phyloP scores from a whole-genome alignment of 2,329 filamentous ascomycete genomes.

The Aspergillus persii region DNA sequence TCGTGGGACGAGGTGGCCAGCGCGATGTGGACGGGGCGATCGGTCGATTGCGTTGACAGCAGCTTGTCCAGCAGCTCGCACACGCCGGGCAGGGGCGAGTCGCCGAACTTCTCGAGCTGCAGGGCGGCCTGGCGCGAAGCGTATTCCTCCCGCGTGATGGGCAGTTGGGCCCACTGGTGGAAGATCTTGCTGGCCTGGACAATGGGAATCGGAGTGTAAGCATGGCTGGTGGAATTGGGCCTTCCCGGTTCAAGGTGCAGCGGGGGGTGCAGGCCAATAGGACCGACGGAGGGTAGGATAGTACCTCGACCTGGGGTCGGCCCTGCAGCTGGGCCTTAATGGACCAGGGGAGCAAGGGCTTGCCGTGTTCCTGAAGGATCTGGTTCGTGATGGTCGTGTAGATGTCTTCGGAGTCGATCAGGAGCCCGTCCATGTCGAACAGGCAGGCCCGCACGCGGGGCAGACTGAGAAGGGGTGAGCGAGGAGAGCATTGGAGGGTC shows the following conservation, averaged over 20 bases:
- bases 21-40: slow-evolving; percentile 68
- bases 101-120: slow-evolving; percentile 71
- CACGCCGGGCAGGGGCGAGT: slow-evolving; percentile 77
- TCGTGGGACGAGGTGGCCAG: slow-evolving; percentile 77
- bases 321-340: slow-evolving; percentile 87
- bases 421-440: slow-evolving; percentile 97
- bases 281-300: background rate
- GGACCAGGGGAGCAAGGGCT: slow-evolving; percentile 79
- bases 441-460: slow-evolving; percentile 84
- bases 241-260: too few species aligned
- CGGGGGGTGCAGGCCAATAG: background rate
- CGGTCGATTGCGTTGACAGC: slow-evolving; percentile 32
- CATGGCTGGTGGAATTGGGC: too few species aligned
- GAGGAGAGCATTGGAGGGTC: background rate
- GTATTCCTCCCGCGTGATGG: slow-evolving; percentile 71
- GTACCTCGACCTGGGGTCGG: slow-evolving; percentile 57
- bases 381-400: slow-evolving; percentile 84
- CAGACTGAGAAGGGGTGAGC: slow-evolving; percentile 51
- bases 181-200: slow-evolving; percentile 61
- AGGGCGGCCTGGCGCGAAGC: slow-evolving; percentile 57
- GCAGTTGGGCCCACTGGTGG: slow-evolving; percentile 80
- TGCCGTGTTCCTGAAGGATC: slow-evolving; percentile 72
- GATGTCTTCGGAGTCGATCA: slow-evolving; percentile 88
- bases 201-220: background rate
- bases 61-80: slow-evolving; percentile 58